A percentile compares a stretch with the other conserved stretches of the same genome.
Evolutionary conservation across 73 alveolate species (phyloP).

Genomic region (Stentor coeruleus): DNA sequence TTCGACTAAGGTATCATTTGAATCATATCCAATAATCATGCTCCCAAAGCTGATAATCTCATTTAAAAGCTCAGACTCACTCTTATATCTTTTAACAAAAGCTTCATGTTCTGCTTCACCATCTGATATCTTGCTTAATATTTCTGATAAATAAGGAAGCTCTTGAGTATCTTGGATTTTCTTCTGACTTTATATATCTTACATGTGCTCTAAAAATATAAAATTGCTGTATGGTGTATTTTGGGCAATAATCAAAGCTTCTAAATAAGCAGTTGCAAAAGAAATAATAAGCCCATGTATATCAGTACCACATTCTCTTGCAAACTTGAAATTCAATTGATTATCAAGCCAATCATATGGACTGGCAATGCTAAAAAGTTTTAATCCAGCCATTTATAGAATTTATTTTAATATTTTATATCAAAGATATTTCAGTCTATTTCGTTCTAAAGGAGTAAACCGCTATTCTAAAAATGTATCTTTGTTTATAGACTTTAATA

Average conservation of each 20-base stretch:
- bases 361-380: too few relatives aligned
- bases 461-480: constrained; percentile 56
- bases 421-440: constrained; percentile 33
- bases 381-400: too few relatives aligned
- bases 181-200: background rate
- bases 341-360: too few relatives aligned
- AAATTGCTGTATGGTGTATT: too few relatives aligned
- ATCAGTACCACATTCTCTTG: background rate
- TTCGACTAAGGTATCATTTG: background rate
- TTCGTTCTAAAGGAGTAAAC: constrained; percentile 58
- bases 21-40: background rate
- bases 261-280: background rate
- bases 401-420: too few relatives aligned
- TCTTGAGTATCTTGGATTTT: background rate
- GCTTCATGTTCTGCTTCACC: background rate
- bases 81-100: background rate
- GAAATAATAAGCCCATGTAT: background rate
- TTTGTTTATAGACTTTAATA: constrained; percentile 49
- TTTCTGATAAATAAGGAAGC: background rate
- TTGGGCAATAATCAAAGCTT: background rate
- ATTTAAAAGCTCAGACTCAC: background rate
- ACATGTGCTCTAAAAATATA: background rate
- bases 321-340: background rate
- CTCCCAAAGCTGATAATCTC: background rate
- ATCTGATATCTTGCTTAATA: background rate